A percentile compares a stretch with the other conserved stretches of the same genome.
These are phyloP conservation scores for Acanthamoeba castellanii DNA, from an alignment of 208 protist species.

Conservation along the genomic window DNA sequence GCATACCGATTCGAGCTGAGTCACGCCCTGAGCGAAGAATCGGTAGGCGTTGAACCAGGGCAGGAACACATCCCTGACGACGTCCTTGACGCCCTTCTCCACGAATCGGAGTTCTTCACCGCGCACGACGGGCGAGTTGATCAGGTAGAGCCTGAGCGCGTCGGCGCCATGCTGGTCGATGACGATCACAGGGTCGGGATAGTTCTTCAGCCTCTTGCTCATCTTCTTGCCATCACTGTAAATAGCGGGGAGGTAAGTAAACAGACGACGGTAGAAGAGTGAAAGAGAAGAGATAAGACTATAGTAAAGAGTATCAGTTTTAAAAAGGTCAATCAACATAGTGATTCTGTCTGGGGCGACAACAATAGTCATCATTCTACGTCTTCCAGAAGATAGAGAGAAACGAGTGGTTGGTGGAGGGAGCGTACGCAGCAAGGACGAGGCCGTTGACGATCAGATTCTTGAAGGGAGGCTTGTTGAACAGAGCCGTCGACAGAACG, in stretches of 20 bases:
- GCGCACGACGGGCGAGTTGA: conserved; percentile 99
- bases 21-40: conserved; percentile 98
- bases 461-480: conserved; percentile 98
- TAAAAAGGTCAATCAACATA: conserved; percentile 43
- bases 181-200: conserved; percentile 97
- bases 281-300: background rate
- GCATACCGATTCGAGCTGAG: conserved; percentile 88
- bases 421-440: conserved; percentile 96
- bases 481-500: conserved; percentile 98
- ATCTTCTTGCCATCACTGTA: conserved; percentile 98
- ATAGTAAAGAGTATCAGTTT: background rate
- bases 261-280: background rate
- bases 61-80: conserved; percentile 98
- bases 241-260: background rate
- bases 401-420: background rate
- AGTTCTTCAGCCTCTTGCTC: conserved; percentile 99
- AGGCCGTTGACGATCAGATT: conserved; percentile 99
- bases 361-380: conserved; percentile 39
- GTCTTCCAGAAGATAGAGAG: background rate
- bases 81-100: conserved; percentile 94
- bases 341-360: conserved; percentile 36
- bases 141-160: conserved; percentile 99
- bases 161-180: conserved; percentile 98
- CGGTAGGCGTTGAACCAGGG: conserved; percentile 99
- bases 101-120: conserved; percentile 96